Base-by-base conservation (phyloP, 768 basidiomycete genomes). In the Myochromella boudieri region DNA sequence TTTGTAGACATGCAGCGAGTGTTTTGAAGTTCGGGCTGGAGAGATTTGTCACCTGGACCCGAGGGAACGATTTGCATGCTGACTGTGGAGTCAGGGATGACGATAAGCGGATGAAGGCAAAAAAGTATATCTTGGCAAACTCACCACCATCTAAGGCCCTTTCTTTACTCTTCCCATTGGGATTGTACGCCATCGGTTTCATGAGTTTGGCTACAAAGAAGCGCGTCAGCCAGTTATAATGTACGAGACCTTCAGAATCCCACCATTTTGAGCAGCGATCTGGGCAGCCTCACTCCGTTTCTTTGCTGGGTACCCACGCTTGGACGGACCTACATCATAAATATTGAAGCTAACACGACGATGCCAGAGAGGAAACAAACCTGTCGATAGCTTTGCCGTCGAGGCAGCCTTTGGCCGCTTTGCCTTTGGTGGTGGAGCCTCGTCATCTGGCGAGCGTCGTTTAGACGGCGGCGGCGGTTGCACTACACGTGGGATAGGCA, bases 1-100 rank as follows among this genome's bases (percentile, higher is more conserved):
- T 85, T 77, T 56, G 81, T 85, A 0, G 88, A 89, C 89, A 91
- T 91, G 68, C 89, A 91, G 4, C 89, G 78, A 2, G 87, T 84
- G 50, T 81, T 83, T 48, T 91, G 89, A 20, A 85, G 69, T 58
- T 91, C 89, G 3, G 84, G 81, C 33, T 79, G 70, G 29, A 81
- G 65, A 1, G 70, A 60, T 18, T 64, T 61, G 64, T 54, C 24
- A 57, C 41, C 18, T 65, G 69, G 26, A 27, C 69, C 67, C 44
- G 58, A 50, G 4, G 58, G 47, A 9, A 68, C 60, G 29, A 71
- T 60, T 40, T 58, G 58, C 65, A 67, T 55, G 36, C 49, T 59
- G 41, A 44, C 53, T 63, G 52, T 14, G 6, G 34, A 20, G 37
- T 24, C 1, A n/a, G 34, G 14, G 25, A 36, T 22, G 18, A 29